A percentile compares a stretch with the other conserved stretches of the same genome.
These are phyloP conservation scores for Rhynchospora pubera DNA, from an alignment of 176 grass and related monocot species.

Conservation along the genomic window DNA sequence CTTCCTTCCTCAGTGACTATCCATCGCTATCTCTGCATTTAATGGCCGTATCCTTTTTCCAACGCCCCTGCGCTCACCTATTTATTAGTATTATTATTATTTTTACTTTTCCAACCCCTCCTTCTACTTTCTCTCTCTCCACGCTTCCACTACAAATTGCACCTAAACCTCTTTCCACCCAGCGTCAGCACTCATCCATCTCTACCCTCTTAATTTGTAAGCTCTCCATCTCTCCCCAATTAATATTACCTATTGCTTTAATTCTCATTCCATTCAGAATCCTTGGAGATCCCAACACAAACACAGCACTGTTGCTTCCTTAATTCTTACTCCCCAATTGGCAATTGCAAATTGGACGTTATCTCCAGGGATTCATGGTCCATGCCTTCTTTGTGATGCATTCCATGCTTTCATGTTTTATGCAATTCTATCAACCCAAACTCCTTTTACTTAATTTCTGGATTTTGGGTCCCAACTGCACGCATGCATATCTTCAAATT, in stretches of 20 bases:
- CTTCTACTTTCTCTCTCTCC: background rate
- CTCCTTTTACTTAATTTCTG: background rate
- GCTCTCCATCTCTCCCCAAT: background rate
- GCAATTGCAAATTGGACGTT: too few species aligned
- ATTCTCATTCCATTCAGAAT: too few species aligned
- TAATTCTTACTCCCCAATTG: too few species aligned
- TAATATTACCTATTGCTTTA: too few species aligned
- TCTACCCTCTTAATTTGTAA: background rate
- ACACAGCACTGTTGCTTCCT: too few species aligned
- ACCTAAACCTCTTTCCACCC: background rate
- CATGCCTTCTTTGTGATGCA: background rate
- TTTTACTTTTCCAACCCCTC: too few species aligned
- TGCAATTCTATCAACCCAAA: background rate
- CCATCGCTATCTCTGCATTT: background rate
- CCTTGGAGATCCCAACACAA: too few species aligned
- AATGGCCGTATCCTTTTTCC: background rate
- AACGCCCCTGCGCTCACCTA: background rate
- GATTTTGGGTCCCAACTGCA: background rate
- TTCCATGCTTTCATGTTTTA: background rate
- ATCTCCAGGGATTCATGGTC: background rate
- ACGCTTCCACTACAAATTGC: slow-evolving; percentile 1
- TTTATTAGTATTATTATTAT: too few species aligned
- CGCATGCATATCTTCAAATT: background rate
- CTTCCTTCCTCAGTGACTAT: background rate
- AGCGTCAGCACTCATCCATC: background rate